Percentiles rank a stretch among this genome's conserved stretches.
Evolutionary conservation across 805 yeast genomes (phyloP).

Genomic region (Suhomyces emberorum): DNA sequence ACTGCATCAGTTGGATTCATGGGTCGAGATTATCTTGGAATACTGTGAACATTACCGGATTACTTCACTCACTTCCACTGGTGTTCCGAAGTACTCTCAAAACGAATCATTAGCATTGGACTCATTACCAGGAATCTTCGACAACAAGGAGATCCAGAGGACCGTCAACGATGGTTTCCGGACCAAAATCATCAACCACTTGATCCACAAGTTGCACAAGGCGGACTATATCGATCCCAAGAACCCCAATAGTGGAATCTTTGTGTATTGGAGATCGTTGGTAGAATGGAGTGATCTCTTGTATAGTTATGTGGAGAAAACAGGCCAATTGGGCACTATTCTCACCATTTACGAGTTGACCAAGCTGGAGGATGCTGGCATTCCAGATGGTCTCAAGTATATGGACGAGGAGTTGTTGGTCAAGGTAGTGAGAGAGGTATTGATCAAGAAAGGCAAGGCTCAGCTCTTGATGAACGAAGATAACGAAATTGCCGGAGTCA

Average conservation of each 20-base stretch:
- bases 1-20: slow-evolving; percentile 71
- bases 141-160: slow-evolving; percentile 50
- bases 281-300: slow-evolving; percentile 37
- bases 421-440: slow-evolving; percentile 47
- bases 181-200: slow-evolving; percentile 50
- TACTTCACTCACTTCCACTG: slow-evolving; percentile 26
- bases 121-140: slow-evolving; percentile 42
- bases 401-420: slow-evolving; percentile 57
- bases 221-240: slow-evolving; percentile 54
- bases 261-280: slow-evolving; percentile 57
- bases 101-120: slow-evolving; percentile 13
- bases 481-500: slow-evolving; percentile 73
- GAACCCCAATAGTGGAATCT: slow-evolving; percentile 65
- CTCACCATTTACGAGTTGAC: slow-evolving; percentile 80
- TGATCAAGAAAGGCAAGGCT: slow-evolving; percentile 70
- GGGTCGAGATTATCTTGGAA: slow-evolving; percentile 64
- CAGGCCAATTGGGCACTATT: slow-evolving; percentile 76
- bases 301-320: slow-evolving; percentile 46
- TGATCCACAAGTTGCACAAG: slow-evolving; percentile 50
- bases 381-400: slow-evolving; percentile 56
- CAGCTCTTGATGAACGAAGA: slow-evolving; percentile 66
- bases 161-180: slow-evolving; percentile 53
- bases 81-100: slow-evolving; percentile 29
- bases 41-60: slow-evolving; percentile 56
- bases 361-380: slow-evolving; percentile 55